Percentiles rank a stretch among this genome's conserved stretches.
phyloP scores from a whole-genome alignment of 352 stramenopile species.

The Phytopythium sindhum region DNA sequence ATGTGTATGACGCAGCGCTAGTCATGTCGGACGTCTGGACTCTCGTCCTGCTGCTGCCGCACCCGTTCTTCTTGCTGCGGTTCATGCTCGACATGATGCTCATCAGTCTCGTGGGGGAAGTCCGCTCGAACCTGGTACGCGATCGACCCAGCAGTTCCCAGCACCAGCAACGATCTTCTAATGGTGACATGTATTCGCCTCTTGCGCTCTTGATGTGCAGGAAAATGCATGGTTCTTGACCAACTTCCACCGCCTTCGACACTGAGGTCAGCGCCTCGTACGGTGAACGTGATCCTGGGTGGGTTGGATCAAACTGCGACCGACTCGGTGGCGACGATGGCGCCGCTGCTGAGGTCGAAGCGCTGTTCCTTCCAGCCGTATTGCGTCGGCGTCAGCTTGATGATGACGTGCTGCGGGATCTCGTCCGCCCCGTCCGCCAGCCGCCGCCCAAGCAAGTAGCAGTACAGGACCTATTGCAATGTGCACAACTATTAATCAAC shows the following conservation, averaged over 20 bases:
- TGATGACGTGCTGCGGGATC: constrained; percentile 40
- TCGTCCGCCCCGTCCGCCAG: constrained; percentile 26
- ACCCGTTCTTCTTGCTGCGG: constrained; percentile 55
- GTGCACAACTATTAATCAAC: neutral
- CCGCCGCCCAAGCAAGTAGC: constrained; percentile 31
- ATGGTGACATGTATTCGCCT: neutral
- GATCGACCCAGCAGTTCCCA: neutral
- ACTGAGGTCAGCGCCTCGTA: neutral
- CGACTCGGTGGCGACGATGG: neutral
- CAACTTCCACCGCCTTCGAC: constrained; percentile 54
- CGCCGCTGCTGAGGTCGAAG: constrained; percentile 26
- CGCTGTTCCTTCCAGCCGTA: constrained; percentile 48
- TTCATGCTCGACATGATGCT: constrained; percentile 54
- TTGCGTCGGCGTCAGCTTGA: constrained; percentile 44
- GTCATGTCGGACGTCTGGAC: constrained; percentile 32
- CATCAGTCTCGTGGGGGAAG: constrained; percentile 32
- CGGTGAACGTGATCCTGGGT: neutral
- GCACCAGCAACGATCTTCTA: neutral
- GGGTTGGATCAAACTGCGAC: neutral
- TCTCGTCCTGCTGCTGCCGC: constrained; percentile 43
- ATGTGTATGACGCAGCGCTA: constrained; percentile 18
- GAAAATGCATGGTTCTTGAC: constrained; percentile 59
- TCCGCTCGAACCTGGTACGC: constrained; percentile 45
- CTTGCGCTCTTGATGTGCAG: constrained; percentile 15
- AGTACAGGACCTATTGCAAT: constrained; percentile 26